These are phyloP conservation scores for Cutaneotrichosporon cutaneum DNA, from an alignment of 1,284 basidiomycete species.

Conservation along the genomic window DNA sequence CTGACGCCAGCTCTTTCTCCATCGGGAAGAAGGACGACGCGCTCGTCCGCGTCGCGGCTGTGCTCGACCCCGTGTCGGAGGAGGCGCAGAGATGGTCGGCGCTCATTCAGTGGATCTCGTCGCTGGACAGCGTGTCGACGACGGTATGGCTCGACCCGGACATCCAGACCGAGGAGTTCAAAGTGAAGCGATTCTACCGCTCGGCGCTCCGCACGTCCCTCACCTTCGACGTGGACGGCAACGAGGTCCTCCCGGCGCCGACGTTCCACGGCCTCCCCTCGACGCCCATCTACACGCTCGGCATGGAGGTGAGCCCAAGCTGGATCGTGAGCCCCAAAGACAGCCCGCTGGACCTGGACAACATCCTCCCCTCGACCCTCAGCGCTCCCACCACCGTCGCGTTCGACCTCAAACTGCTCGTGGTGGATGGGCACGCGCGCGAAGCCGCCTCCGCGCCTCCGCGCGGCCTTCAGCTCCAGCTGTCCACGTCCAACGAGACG, in stretches of 20 bases:
- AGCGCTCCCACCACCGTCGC: slow-evolving; percentile 64
- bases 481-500: slow-evolving; percentile 58
- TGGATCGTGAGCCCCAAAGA: slow-evolving; percentile 91
- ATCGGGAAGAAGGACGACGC: slow-evolving; percentile 68
- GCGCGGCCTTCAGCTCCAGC: slow-evolving; percentile 79
- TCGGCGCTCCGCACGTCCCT: slow-evolving; percentile 65
- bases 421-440: slow-evolving; percentile 90
- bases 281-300: slow-evolving; percentile 80
- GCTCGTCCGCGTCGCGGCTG: slow-evolving; percentile 67
- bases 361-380: slow-evolving; percentile 76
- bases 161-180: slow-evolving; percentile 67
- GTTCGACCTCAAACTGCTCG: slow-evolving; percentile 85
- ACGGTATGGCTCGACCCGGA: slow-evolving; percentile 75
- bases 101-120: slow-evolving; percentile 60
- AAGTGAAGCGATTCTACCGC: slow-evolving; percentile 91
- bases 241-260: slow-evolving; percentile 53
- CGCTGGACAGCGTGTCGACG: slow-evolving; percentile 59
- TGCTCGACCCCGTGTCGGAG: slow-evolving; percentile 84
- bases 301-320: slow-evolving; percentile 81
- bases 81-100: slow-evolving; percentile 79
- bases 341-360: slow-evolving; percentile 91
- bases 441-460: slow-evolving; percentile 68
- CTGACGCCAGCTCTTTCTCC: slow-evolving; percentile 61
- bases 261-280: slow-evolving; percentile 57
- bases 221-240: slow-evolving; percentile 65